phyloP scores from a whole-genome alignment of 768 basidiomycete species.

The Saitozyma podzolica region DNA sequence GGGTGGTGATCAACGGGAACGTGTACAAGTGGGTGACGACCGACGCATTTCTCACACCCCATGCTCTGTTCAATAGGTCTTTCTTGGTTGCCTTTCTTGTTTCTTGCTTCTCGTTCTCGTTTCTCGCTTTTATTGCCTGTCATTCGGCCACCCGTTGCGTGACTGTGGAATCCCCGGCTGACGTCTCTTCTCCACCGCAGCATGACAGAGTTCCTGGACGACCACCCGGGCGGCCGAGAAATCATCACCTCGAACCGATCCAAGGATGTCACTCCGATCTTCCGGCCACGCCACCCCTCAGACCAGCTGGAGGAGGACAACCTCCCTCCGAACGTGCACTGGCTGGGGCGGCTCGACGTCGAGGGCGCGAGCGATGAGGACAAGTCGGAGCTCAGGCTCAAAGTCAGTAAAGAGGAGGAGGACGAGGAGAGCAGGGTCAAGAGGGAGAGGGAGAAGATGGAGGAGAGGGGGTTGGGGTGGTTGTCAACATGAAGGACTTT shows the following conservation, averaged over 20 bases:
- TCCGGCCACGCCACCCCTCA: conserved; percentile 44
- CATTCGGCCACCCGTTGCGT: not conserved
- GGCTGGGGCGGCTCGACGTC: conserved; percentile 31
- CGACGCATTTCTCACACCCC: too few relatives aligned
- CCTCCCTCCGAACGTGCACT: conserved; percentile 35
- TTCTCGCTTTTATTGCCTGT: too few relatives aligned
- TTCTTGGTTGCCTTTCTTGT: too few relatives aligned
- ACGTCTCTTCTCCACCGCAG: conserved; percentile 6
- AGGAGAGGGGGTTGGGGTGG: conserved; percentile 38
- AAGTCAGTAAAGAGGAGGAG: conserved; percentile 33
- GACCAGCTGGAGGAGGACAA: conserved; percentile 46
- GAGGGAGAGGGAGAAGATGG: conserved; percentile 29
- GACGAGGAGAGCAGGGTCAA: conserved; percentile 32
- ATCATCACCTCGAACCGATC: conserved; percentile 39
- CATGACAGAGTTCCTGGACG: conserved; percentile 45
- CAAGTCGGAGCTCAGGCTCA: conserved; percentile 28
- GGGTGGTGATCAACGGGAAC: conserved; percentile 47
- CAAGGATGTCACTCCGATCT: conserved; percentile 45
- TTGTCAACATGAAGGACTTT: conserved; percentile 46
- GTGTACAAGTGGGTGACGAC: conserved; percentile 40
- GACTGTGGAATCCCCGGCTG: not conserved
- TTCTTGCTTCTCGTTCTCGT: too few relatives aligned
- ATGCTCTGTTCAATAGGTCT: too few relatives aligned
- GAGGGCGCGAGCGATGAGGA: conserved; percentile 34
- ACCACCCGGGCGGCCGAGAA: conserved; percentile 46